These are phyloP conservation scores for Heimioporus sp. DNA, from an alignment of 768 basidiomycete species.

Conservation along the genomic window DNA sequence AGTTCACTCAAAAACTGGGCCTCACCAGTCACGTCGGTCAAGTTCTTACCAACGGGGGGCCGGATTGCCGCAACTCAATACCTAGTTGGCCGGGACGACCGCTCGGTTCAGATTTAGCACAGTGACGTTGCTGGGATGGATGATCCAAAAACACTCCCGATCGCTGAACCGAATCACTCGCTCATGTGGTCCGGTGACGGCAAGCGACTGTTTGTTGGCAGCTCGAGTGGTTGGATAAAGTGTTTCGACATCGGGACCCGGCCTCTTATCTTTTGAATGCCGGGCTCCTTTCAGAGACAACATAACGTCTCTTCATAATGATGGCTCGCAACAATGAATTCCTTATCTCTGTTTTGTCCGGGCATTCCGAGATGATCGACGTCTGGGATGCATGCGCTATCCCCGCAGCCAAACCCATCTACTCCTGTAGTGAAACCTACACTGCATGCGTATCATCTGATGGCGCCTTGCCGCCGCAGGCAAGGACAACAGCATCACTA, in stretches of 20 bases:
- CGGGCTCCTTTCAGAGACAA: background rate
- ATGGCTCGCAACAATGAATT: constrained; percentile 3
- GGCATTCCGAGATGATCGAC: background rate
- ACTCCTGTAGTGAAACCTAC: background rate
- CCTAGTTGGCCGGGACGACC: background rate
- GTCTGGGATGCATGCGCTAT: constrained; percentile 11
- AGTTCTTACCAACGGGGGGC: constrained; percentile 14
- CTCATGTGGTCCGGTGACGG: constrained; percentile 18
- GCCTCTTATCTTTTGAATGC: background rate
- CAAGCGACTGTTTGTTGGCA: constrained; percentile 12
- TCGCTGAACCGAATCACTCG: background rate
- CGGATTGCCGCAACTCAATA: constrained; percentile 7
- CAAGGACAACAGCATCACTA: background rate
- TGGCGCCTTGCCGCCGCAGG: constrained; percentile 1
- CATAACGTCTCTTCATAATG: constrained; percentile 7
- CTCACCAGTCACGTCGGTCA: constrained; percentile 9
- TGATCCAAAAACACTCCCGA: background rate
- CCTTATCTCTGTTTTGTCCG: constrained; percentile 10
- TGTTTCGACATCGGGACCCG: constrained; percentile 7
- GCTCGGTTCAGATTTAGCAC: constrained; percentile 12
- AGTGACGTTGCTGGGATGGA: constrained; percentile 2
- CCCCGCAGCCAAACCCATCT: background rate
- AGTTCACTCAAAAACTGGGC: constrained; percentile 2
- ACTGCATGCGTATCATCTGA: constrained; percentile 4
- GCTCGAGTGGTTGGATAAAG: constrained; percentile 5